These are phyloP conservation scores for Laguncularia racemosa DNA, from an alignment of 345 rosid species.

Conservation along the genomic window DNA sequence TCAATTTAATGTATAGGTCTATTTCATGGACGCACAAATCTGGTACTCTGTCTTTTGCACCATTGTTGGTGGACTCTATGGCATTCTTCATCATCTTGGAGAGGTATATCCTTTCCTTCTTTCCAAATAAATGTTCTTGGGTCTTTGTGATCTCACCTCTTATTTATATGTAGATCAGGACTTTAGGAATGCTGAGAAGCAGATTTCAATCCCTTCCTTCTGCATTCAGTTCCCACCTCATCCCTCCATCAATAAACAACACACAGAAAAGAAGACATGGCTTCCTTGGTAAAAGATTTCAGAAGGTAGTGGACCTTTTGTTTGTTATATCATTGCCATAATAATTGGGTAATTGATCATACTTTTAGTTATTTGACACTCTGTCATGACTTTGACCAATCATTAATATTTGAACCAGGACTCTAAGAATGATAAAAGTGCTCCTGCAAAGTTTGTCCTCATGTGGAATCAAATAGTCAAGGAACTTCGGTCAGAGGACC, in stretches of 20 bases:
- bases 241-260: conserved; percentile 51
- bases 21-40: conserved; percentile 96
- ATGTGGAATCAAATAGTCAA: conserved; percentile 89
- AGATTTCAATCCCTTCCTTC: conserved; percentile 84
- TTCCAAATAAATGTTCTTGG: conserved; percentile 4
- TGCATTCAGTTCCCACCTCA: conserved; percentile 62
- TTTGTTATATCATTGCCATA: too few species aligned
- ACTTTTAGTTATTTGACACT: neutral
- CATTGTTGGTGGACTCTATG: conserved; percentile 84
- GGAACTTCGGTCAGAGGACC: conserved; percentile 73
- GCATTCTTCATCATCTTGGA: conserved; percentile 95
- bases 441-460: conserved; percentile 68
- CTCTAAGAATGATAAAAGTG: conserved; percentile 34
- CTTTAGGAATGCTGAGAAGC: conserved; percentile 94
- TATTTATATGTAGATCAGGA: conserved; percentile 57
- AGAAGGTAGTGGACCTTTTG: conserved; percentile 38
- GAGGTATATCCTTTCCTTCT: conserved; percentile 54
- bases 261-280: conserved; percentile 30
- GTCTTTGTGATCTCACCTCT: conserved; percentile 18
- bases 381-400: too few species aligned
- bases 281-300: conserved; percentile 33
- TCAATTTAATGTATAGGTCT: conserved; percentile 42
- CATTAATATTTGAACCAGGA: conserved; percentile 22
- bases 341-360: neutral
- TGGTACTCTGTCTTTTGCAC: conserved; percentile 98